Conservation (phyloP, 305 asterid species). For the Galium porrigens region DNA sequence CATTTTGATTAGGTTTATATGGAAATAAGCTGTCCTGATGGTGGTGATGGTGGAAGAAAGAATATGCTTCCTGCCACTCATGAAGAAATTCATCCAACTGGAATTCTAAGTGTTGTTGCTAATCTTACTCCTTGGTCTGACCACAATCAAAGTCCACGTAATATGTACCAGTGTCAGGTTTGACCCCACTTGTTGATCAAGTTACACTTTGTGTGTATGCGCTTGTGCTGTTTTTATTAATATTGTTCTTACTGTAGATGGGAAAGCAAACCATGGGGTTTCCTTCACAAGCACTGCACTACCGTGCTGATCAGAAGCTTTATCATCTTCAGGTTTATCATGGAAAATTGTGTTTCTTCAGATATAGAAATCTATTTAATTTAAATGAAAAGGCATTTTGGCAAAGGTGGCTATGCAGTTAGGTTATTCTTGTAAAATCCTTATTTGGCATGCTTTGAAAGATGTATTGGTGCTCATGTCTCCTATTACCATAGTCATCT, state of each 20-base stretch:
- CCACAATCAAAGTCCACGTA: slow-evolving; percentile 98
- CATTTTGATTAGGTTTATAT: slow-evolving; percentile 54
- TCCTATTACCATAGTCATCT: neutral
- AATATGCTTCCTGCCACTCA: slow-evolving; percentile 72
- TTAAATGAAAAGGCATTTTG: neutral
- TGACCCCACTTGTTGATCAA: slow-evolving; percentile 15
- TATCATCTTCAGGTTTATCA: slow-evolving; percentile 84
- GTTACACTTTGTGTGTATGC: slow-evolving; percentile 2
- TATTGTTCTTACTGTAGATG: slow-evolving; percentile 43
- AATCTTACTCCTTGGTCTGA: slow-evolving; percentile 97
- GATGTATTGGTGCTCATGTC: neutral
- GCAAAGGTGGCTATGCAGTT: neutral
- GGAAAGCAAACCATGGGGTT: slow-evolving; percentile 96
- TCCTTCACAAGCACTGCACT: slow-evolving; percentile 60
- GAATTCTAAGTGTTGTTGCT: slow-evolving; percentile 80
- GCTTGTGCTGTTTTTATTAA: neutral
- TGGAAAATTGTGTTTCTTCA: slow-evolving; percentile 8
- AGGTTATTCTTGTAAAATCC: neutral
- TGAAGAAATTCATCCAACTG: slow-evolving; percentile 92
- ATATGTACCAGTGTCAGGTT: slow-evolving; percentile 99
- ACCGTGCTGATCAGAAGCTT: slow-evolving; percentile 93
- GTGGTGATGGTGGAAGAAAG: slow-evolving; percentile 82
- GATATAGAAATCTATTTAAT: neutral
- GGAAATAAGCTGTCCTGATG: slow-evolving; percentile 95
- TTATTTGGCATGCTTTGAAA: neutral